Evolutionary conservation across 164 flowering plant genomes (phyloP).

Genomic region (Tinospora cordifolia): DNA sequence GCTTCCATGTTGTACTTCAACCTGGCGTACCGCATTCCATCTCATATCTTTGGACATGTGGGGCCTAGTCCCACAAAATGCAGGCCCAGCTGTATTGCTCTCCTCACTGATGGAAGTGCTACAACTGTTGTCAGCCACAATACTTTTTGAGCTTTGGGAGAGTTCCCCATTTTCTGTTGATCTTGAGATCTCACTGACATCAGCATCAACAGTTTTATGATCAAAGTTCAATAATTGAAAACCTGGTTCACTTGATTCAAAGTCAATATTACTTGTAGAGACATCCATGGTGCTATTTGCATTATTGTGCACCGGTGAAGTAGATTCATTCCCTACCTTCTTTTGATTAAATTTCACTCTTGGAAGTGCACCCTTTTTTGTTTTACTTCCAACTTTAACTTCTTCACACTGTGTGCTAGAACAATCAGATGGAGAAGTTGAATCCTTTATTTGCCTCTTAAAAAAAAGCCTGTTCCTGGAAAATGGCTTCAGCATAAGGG

Average conservation of each 20-base stretch:
- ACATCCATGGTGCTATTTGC: slow-evolving; percentile 9
- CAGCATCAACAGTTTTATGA: slow-evolving; percentile 19
- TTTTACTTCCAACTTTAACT: slow-evolving; percentile 10
- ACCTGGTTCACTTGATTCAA: slow-evolving; percentile 22
- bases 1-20: slow-evolving; percentile 50
- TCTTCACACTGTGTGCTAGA: slow-evolving; percentile 12
- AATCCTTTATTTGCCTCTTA: slow-evolving; percentile 43
- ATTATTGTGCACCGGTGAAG: slow-evolving; percentile 24
- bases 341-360: slow-evolving; percentile 9
- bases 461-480: slow-evolving; percentile 34
- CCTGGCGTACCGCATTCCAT: slow-evolving; percentile 61
- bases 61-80: slow-evolving; percentile 56
- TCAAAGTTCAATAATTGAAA: slow-evolving; percentile 17
- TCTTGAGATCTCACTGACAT: slow-evolving; percentile 36
- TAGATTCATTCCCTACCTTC: slow-evolving; percentile 22
- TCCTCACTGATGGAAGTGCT: slow-evolving; percentile 73
- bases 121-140: slow-evolving; percentile 62
- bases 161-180: slow-evolving; percentile 56
- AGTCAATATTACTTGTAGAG: slow-evolving; percentile 14
- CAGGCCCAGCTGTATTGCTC: slow-evolving; percentile 52
- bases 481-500: slow-evolving; percentile 28
- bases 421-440: slow-evolving; percentile 22
- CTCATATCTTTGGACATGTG: slow-evolving; percentile 86
- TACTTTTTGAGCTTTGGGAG: slow-evolving; percentile 86
- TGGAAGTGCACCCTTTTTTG: slow-evolving; percentile 16